Evolutionary conservation across 2,329 filamentous ascomycete genomes (phyloP), one percentile per base, ranked within the genome.

Genomic region (Fusarium hostae): DNA sequence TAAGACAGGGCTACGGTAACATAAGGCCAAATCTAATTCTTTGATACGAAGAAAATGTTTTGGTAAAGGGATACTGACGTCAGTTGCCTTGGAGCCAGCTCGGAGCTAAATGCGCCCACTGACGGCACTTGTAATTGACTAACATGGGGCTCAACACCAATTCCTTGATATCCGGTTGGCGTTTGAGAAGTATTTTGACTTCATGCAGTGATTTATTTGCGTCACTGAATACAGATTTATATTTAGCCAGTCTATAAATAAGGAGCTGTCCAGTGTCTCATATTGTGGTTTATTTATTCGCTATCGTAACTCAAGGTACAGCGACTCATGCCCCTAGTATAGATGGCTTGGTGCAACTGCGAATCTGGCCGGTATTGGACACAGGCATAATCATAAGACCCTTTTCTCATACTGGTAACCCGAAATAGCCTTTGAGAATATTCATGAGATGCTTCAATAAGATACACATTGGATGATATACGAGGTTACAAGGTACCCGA

Each of bases 1-100:
- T 22, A 16, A 35, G 18, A 50, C 45, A 63, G 48, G 39, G n/a
- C 43, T 32, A 52, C 10, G 8, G n/a, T 63, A 28, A 24, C 22
- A 60, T n/a, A 34, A 37, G 13, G 37, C 41, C 18, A 59, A 35
- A 34, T 40, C 18, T 50, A 39, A 51, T 34, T 39, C 11, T 45
- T 61, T 13, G 13, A 44, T 56, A 67, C 39, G 37, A 63, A 30
- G n/a, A 63, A 56, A 18, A 43, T 20, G 13, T 51, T 34, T 45
- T 35, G 5, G n/a, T 15, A 15, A 6, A 40, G 18, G 39, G 13
- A 35, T 26, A 52, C 58, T 63, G 65, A 68, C 57, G 64, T 68
- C 65, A 68, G 40, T 45, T 34, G 44, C 51, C 35, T 40, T 20
- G 34, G 22, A 26, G 26, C 52, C 45, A 41, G 9, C 44, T 40